phyloP scores from a whole-genome alignment of 148 eudicot species.

The Rhododendron griersonianum region DNA sequence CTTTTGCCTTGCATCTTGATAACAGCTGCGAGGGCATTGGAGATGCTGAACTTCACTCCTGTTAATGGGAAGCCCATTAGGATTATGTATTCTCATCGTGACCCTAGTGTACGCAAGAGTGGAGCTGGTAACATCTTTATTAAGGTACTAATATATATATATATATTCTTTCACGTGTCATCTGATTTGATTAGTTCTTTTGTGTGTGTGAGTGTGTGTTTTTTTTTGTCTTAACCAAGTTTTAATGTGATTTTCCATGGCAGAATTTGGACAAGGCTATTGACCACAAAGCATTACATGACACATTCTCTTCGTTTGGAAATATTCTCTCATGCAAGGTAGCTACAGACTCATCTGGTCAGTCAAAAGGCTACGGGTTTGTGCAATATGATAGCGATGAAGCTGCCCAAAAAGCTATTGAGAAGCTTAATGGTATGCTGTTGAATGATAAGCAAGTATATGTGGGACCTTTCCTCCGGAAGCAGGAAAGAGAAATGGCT shows the following conservation, averaged over 20 bases:
- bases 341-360: conserved; percentile 72
- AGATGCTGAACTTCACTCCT: conserved; percentile 64
- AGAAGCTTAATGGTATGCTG: conserved; percentile 77
- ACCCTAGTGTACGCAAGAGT: conserved; percentile 68
- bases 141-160: conserved; percentile 43
- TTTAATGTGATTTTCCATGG: conserved; percentile 7
- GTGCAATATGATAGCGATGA: conserved; percentile 87
- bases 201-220: not conserved
- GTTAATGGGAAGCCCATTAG: conserved; percentile 75
- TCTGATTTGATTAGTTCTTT: not conserved
- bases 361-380: conserved; percentile 90
- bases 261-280: conserved; percentile 93
- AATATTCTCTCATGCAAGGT: conserved; percentile 85
- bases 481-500: conserved; percentile 72
- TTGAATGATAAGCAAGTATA: conserved; percentile 87
- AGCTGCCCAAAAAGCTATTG: conserved; percentile 76
- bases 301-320: conserved; percentile 76
- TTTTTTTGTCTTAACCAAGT: not conserved
- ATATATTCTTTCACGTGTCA: not conserved
- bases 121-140: conserved; percentile 81
- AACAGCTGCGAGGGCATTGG: conserved; percentile 72
- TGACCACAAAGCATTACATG: conserved; percentile 80
- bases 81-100: conserved; percentile 82
- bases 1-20: conserved; percentile 7
- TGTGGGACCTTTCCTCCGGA: conserved; percentile 76